Base-by-base conservation (phyloP, 1,139 yeast genomes). In the Sugiyamaella sp. region DNA sequence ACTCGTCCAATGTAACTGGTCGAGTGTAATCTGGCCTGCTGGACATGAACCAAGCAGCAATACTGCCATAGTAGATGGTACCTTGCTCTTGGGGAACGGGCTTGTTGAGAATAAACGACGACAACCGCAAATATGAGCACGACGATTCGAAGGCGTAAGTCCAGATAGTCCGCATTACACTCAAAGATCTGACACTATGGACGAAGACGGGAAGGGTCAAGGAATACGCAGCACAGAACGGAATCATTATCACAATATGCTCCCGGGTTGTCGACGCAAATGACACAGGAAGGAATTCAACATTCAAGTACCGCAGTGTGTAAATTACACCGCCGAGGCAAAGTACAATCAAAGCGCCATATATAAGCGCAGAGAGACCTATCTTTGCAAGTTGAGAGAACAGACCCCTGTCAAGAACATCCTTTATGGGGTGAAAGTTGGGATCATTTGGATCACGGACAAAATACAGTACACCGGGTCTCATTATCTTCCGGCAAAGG, bases 361-460 rank as follows among this genome's bases (percentile, higher is more conserved):
- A 93, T 20, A 89, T 89, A 51, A 83, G 75, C 14, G 84, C 95
- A 43, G 97, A 87, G 29, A 89, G 72, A 5, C 78, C 78, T 42
- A 93, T 86, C 59, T 96, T 78, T 33, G 86, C 82, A 35, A 91
- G 63, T 67, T 93, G 97, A 44, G 86, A 74, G 12, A 72, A 60
- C 62, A 91, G 77, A 0, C 96, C 89, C 60, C 87, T 83, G 52
- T 86, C 85, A 57, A 93, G 72, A 0, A 96, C 95, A 66, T 91
- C 97, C 61, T 89, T 93, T 45, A 93, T 80, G n/a, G 95, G 80
- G 59, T 93, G 82, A 42, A 90, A 85, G 62, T 89, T 86, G 27
- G 96, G 97, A 66, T 93, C 97, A 62, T 91, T 97, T 1, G 97
- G 97, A 29, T 96, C 90, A 60, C 97, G 79, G 54, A 95, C 88